Evolutionary conservation across 345 rosid species (phyloP).

Genomic region (Pugionium dolabratum): DNA sequence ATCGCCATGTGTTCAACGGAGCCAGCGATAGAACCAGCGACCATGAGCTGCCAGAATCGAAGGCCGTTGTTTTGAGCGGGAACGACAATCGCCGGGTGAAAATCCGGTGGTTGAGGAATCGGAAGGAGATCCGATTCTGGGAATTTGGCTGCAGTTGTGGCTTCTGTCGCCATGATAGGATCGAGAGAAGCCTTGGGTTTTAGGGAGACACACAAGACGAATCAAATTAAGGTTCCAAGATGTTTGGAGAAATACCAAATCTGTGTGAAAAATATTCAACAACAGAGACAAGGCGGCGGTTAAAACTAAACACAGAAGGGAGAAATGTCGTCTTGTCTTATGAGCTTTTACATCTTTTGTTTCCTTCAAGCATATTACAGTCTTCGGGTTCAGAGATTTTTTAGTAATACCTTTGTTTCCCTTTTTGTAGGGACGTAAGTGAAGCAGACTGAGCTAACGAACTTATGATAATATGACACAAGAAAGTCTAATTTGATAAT

Average conservation of each 20-base stretch:
- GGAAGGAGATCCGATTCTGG: conserved; percentile 68
- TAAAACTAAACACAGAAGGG: neutral
- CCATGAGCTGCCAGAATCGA: conserved; percentile 89
- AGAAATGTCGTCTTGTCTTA: no score
- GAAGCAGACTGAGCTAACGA: no score
- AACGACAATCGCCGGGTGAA: conserved; percentile 50
- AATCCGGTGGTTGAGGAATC: conserved; percentile 62
- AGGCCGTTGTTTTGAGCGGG: conserved; percentile 59
- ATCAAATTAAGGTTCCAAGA: conserved; percentile 33
- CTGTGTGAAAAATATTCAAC: conserved; percentile 35
- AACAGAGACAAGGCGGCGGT: conserved; percentile 35
- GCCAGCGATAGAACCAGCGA: conserved; percentile 95
- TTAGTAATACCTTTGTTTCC: no score
- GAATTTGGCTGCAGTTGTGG: conserved; percentile 57
- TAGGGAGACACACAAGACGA: neutral
- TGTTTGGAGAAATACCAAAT: conserved; percentile 27
- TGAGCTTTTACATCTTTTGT: no score
- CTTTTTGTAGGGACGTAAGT: no score
- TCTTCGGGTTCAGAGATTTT: no score
- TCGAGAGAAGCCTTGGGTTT: neutral
- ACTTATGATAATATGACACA: no score
- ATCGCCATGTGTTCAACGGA: conserved; percentile 95
- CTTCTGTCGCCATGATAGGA: conserved; percentile 60
- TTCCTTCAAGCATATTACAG: no score
- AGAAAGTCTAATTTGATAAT: no score